A percentile compares a stretch with the other conserved stretches of the same genome.
phyloP scores from a whole-genome alignment of 352 stramenopile genomes.

The Phytophthora sansomeana region DNA sequence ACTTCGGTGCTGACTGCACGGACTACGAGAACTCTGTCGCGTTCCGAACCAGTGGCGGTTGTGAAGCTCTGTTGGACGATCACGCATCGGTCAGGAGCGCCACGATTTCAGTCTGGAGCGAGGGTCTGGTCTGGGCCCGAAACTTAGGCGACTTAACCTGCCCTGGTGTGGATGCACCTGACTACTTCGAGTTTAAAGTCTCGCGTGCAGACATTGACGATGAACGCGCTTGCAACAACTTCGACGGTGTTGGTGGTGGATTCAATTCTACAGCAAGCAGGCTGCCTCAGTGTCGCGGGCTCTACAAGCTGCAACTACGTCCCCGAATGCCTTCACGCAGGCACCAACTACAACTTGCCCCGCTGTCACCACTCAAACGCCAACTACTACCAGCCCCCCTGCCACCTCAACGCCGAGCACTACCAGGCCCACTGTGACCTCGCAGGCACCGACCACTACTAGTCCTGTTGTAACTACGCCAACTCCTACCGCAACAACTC shows the following conservation, averaged over 20 bases:
- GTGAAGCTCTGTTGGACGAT: slow-evolving; percentile 1
- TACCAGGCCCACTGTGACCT: no score
- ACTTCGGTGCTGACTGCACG: slow-evolving; percentile 4
- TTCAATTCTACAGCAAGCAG: slow-evolving; percentile 9
- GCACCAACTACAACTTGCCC: no score
- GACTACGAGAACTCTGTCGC: slow-evolving; percentile 17
- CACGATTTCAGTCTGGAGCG: slow-evolving; percentile 4
- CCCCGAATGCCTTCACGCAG: no score
- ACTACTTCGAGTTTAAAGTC: slow-evolving; percentile 15
- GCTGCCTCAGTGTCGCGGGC: no score
- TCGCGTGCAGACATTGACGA: slow-evolving; percentile 2
- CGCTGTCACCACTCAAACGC: no score
- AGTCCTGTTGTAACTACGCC: no score
- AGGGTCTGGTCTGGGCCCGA: background rate
- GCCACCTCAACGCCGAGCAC: no score
- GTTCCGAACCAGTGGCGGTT: slow-evolving; percentile 7
- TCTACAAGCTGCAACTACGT: no score
- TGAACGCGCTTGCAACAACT: background rate
- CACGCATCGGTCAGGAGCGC: slow-evolving; percentile 11
- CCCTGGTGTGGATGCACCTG: background rate
- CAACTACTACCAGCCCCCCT: no score
- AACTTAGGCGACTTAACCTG: slow-evolving; percentile 7
- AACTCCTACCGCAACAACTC: no score
- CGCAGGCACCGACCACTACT: no score
- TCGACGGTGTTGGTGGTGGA: background rate